Evolutionary conservation across 805 yeast species (phyloP).

Genomic region (Kazachstania taianensis): DNA sequence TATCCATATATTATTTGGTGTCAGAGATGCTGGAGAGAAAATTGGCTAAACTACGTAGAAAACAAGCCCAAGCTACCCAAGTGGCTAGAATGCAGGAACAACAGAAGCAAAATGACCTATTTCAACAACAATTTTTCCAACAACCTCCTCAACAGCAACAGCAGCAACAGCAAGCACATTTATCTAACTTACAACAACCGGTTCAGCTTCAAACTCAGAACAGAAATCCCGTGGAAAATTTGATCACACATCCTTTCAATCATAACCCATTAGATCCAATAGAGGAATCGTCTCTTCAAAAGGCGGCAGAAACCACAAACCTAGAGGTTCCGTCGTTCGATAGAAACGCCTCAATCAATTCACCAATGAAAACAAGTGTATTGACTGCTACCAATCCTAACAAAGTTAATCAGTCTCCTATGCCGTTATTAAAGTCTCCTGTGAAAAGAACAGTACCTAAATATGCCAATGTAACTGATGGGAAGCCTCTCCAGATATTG

Average conservation of each 20-base stretch:
- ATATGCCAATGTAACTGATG: background rate
- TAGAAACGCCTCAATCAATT: too few relatives aligned
- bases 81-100: constrained; percentile 7
- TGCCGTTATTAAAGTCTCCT: constrained; percentile 5
- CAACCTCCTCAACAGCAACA: constrained; percentile 3
- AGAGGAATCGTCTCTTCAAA: too few relatives aligned
- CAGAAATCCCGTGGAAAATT: too few relatives aligned
- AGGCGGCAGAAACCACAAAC: too few relatives aligned
- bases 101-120: background rate
- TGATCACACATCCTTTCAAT: too few relatives aligned
- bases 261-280: too few relatives aligned
- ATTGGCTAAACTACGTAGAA: constrained; percentile 37
- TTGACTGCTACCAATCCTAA: background rate
- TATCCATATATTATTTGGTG: constrained; percentile 79
- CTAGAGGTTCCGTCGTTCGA: too few relatives aligned
- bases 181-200: constrained; percentile 2
- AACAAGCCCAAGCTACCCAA: constrained; percentile 15
- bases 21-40: constrained; percentile 73
- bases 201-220: constrained; percentile 4
- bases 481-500: constrained; percentile 13
- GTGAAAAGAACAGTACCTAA: background rate
- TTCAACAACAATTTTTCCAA: constrained; percentile 1
- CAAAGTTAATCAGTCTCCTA: background rate
- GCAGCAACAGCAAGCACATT: constrained; percentile 1
- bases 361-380: too few relatives aligned